These are phyloP conservation scores for Halophytophthora batemanensis DNA, from an alignment of 352 stramenopile genomes.

Conservation along the genomic window DNA sequence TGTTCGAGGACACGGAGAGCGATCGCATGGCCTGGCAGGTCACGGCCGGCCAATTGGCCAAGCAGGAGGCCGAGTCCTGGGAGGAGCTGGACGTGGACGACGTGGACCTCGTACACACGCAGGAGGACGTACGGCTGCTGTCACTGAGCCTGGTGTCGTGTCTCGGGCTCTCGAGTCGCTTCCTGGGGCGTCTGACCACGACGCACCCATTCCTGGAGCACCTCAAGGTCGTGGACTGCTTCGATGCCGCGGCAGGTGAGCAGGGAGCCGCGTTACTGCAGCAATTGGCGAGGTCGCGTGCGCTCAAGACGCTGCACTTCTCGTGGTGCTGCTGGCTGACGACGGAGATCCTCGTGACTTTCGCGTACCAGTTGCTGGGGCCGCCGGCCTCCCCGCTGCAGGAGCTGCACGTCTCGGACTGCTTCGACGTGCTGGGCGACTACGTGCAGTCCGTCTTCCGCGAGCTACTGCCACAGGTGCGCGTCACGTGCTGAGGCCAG, in stretches of 20 bases:
- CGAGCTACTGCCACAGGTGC: constrained; percentile 46
- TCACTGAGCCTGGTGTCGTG: constrained; percentile 72
- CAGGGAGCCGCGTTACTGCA: constrained; percentile 44
- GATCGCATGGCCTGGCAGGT: constrained; percentile 51
- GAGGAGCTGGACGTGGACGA: constrained; percentile 73
- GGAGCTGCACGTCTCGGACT: constrained; percentile 57
- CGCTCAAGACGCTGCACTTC: constrained; percentile 63
- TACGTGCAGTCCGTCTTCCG: constrained; percentile 63
- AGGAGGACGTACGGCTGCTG: constrained; percentile 50
- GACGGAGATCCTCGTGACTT: constrained; percentile 66
- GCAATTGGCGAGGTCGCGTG: constrained; percentile 46
- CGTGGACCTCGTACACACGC: constrained; percentile 55
- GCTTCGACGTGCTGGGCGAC: constrained; percentile 76
- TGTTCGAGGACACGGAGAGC: constrained; percentile 33
- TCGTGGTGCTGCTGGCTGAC: constrained; percentile 85
- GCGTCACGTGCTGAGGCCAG: constrained; percentile 31
- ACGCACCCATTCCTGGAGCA: constrained; percentile 53
- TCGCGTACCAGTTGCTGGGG: constrained; percentile 69
- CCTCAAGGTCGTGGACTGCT: constrained; percentile 69
- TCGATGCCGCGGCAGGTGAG: constrained; percentile 44
- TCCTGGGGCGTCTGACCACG: constrained; percentile 35
- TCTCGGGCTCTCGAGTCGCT: constrained; percentile 47
- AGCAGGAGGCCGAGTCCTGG: constrained; percentile 60
- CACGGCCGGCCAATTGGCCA: constrained; percentile 12
- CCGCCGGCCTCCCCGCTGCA: constrained; percentile 39